Conservation (phyloP, 306 rosid species). For the Crotalaria pallida region DNA sequence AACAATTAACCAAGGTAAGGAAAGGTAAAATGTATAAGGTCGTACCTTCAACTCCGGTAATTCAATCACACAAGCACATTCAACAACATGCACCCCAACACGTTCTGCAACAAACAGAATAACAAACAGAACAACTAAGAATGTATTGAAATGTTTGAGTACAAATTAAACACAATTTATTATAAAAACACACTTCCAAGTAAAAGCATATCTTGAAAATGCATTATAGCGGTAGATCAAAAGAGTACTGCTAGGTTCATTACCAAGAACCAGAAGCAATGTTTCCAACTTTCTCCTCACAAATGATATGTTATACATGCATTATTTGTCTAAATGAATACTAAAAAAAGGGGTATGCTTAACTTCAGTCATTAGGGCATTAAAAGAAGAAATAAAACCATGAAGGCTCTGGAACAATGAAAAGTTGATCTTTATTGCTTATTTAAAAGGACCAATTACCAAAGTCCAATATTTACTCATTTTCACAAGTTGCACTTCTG, state of each 20-base stretch:
- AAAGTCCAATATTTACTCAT: neutral
- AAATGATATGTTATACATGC: neutral
- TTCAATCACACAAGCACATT: slow-evolving; percentile 93
- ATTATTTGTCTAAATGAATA: neutral
- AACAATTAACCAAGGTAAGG: neutral
- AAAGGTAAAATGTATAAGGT: neutral
- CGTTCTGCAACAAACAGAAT: slow-evolving; percentile 58
- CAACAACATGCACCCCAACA: slow-evolving; percentile 72
- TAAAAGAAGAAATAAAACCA: neutral
- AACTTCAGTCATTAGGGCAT: no score
- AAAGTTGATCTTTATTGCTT: neutral
- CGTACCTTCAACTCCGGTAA: slow-evolving; percentile 81
- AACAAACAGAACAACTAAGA: slow-evolving; percentile 24
- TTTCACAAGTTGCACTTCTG: neutral
- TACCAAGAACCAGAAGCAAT: slow-evolving; percentile 2
- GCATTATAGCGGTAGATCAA: neutral
- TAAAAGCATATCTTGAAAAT: neutral
- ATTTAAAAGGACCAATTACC: neutral
- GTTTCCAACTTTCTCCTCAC: slow-evolving; percentile 3
- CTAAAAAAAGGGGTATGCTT: no score
- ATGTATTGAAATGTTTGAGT: neutral
- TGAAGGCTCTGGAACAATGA: neutral
- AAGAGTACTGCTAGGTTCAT: neutral
- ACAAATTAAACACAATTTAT: neutral
- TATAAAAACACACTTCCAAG: neutral